Evolutionary conservation across 164 flowering plant species (phyloP), one percentile per base, ranked within the genome.

Genomic region (Cinnamomum micranthum): DNA sequence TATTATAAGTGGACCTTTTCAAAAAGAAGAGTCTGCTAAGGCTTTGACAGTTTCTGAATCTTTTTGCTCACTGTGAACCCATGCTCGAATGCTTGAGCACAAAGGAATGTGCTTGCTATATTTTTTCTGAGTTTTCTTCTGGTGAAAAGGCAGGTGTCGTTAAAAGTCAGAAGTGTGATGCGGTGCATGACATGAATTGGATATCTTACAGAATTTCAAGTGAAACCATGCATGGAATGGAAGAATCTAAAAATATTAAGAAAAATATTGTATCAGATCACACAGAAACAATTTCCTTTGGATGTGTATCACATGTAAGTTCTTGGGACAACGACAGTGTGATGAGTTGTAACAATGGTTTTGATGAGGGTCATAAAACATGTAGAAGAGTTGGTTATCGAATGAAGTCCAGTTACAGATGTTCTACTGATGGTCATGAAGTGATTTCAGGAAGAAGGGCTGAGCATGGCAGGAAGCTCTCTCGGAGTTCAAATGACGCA

Each of bases 121-220:
- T 63, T 24, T 13, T 73, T 63, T 65, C 75, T 65, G 22, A 73
- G 35, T 73, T 50, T 47, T 47, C 75, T 50, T 73, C 25, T 65
- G 24, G 15, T 7, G 28, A 47, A 28, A 69, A 24, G 50, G 50
- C 70, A 2, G 68, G 70, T 62, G 13, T 63, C 64, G 35, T 41
- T 11, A 68, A 63, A 25, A 47, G 20, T 52, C 75, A 70, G 25
- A 65, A 6, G 31, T 28, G 31, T 28, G 31, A 28, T 28, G 31
- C 1, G 31, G 31, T 28, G 31, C 31, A 28, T 28, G 31, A 28
- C 31, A 28, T 28, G 31, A 28, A 28, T 28, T 28, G 5, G 5
- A 28, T 0, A 0, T 28, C 31, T 28, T 28, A 28, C 31, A 28
- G 31, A 28, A 28, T 28, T 28, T 28, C 31, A 28, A 28, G 31